Evolutionary conservation across 2,329 filamentous ascomycete genomes (phyloP), one percentile per base, ranked within the genome.

Genomic region (Neonectria coccinea): DNA sequence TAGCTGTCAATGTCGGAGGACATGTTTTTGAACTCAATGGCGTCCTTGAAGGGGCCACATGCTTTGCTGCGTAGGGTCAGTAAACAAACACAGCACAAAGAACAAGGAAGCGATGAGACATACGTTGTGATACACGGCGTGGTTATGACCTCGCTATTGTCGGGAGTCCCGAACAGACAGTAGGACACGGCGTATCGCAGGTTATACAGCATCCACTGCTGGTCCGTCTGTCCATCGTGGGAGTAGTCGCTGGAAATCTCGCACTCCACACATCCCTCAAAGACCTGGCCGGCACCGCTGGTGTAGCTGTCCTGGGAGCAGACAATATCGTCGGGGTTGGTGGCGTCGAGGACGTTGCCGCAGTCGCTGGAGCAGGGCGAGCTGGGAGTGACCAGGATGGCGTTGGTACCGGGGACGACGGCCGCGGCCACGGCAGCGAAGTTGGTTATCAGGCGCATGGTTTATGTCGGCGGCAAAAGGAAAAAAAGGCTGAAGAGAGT

Each of bases 141-240:
- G 59, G 79, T 76, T 2, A 75, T 75, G 11, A 79, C 88, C 71
- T 81, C 67, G 1, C 79, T 69, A 58, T 85, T 83, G 31, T 80
- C 76, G 0, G 83, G 83, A 6, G 76, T 74, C 2, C 84, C 84
- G 64, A 82, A 90, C 1, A 90, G 69, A 70, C 88, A 91, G 69
- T 83, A 83, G 2, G 84, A 84, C 2, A 84, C 67, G 6, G 86
- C 81, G 70, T 83, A 89, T 72, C 88, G 82, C 56, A 89, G 67
- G 67, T 90, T 90, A 67, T 89, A 90, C 16, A 90, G 76, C 55
- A 84, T 77, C 66, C 80, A 84, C 67, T 87, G 80, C 11, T 85
- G 76, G 69, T 91, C 88, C 1, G 86, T 84, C 60, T 83, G 69
- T 14, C 80, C 81, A 18, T 78, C 73, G 6, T 70, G 76, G 1